phyloP scores from a whole-genome alignment of 2,329 filamentous ascomycete genomes.

The Venturia effusa region DNA sequence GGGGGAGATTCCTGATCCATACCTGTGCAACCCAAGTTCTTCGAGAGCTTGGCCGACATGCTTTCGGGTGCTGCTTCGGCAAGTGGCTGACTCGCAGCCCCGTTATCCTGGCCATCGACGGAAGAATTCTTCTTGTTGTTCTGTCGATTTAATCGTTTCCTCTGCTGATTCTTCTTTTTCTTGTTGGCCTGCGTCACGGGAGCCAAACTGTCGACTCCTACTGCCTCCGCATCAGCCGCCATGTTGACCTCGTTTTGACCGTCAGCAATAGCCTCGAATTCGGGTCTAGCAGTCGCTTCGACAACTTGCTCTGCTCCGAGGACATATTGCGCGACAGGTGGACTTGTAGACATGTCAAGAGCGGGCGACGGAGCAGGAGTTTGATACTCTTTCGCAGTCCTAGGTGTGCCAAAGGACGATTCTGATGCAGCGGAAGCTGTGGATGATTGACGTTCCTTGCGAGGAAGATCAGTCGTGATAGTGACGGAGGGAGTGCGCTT shows the following conservation, averaged over 20 bases:
- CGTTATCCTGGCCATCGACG: background rate
- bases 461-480: background rate
- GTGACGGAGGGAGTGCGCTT: background rate
- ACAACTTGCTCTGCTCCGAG: background rate
- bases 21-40: background rate
- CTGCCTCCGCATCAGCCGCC: background rate
- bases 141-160: background rate
- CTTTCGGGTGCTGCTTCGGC: background rate
- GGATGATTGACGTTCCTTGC: background rate
- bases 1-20: background rate
- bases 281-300: background rate
- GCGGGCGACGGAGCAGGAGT: background rate
- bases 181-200: background rate
- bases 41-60: background rate
- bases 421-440: background rate
- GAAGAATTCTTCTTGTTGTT: constrained; percentile 3
- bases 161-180: background rate
- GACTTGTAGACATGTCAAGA: background rate
- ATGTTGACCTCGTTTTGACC: background rate
- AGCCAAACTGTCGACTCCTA: background rate
- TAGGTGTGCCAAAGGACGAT: background rate
- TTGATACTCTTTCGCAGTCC: background rate
- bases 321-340: background rate
- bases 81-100: background rate
- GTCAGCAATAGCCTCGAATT: background rate